Base-by-base conservation (phyloP, 805 yeast genomes). In the Candida suzukii region DNA sequence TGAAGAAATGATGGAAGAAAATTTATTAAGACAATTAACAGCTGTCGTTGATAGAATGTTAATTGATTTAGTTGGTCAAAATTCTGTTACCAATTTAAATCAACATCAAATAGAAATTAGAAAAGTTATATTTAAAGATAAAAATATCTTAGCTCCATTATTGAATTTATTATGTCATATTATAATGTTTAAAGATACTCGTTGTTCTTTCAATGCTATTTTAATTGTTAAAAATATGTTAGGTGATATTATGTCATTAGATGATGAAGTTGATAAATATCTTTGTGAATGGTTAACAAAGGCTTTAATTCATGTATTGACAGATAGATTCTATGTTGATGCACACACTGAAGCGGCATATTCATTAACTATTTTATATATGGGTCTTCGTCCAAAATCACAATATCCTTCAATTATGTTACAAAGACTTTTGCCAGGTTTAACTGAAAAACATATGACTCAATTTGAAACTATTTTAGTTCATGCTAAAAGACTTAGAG, bases 1-100 rank as follows among this genome's bases (percentile, higher is more conserved):
- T n/a, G 96, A 90, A 50, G 99, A 93, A 57, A 93, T 93, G 95
- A 83, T 93, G 85, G 97, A 91, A 51, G 99, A 93, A 58, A 96
- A 91, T 60, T 74, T 91, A 69, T 67, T 91, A 45, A 71, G 99
- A 50, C 98, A 93, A 58, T 73, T 93, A 31, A 90, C 98, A 0
- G 95, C 95, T 2, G 90, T 95, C 3, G 87, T 87, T 11, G 96
- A 83, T 41, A 70, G 97, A 44, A 71, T 90, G 54, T 63, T 93
- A 47, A 86, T 90, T 61, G 98, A 91, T 57, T 69, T 88, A 38
- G 84, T 85, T 26, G 95, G 95, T 2, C 96, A 90, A 59, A 73
- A 76, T 40, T 74, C 85, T 29, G 56, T 61, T 28, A 46, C 52
- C 4, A 49, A 61, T 16, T 57, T 77, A 38, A 69, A 76, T 22